Evolutionary conservation across 495 filamentous ascomycete genomes (phyloP).

Genomic region (Aspergillus homomorphus): DNA sequence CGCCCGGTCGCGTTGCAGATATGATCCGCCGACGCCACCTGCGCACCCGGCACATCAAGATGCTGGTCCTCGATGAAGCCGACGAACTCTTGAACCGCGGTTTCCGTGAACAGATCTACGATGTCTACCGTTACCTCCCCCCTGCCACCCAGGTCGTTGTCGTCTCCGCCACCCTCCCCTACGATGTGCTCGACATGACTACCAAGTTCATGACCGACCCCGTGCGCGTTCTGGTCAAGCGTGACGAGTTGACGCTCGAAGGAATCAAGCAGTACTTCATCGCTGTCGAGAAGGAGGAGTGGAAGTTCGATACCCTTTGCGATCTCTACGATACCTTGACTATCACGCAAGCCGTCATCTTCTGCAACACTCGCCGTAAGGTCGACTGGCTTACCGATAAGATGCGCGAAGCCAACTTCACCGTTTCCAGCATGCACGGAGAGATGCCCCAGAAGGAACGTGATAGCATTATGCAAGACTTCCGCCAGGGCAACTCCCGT

Average conservation of each 20-base stretch:
- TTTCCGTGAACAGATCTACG: conserved; percentile 99
- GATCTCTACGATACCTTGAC: conserved; percentile 99
- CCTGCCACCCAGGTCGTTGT: conserved; percentile 97
- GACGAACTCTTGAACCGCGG: conserved; percentile 90
- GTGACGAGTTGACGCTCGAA: conserved; percentile 97
- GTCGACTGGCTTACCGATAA: conserved; percentile 99
- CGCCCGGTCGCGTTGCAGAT: conserved; percentile 92
- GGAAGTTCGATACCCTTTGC: conserved; percentile 99
- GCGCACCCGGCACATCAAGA: conserved; percentile 94
- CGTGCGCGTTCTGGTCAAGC: conserved; percentile 98
- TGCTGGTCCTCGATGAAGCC: conserved; percentile 97
- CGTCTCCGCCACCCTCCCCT: conserved; percentile 92
- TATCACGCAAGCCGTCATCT: conserved; percentile 99
- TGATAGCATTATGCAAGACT: conserved; percentile 99
- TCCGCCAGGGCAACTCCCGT: conserved; percentile 91
- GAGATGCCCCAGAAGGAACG: conserved; percentile 98
- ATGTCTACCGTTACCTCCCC: conserved; percentile 95
- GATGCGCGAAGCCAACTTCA: conserved; percentile 97
- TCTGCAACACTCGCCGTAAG: conserved; percentile 99
- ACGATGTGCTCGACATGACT: conserved; percentile 98
- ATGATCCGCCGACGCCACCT: conserved; percentile 98
- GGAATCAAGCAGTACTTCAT: conserved; percentile 99
- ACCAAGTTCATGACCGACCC: conserved; percentile 99
- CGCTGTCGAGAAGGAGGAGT: conserved; percentile 98
- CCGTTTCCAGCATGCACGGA: conserved; percentile 96